Conservation (phyloP, 2,329 filamentous ascomycete species). For the Paradendryphiella salina region DNA sequence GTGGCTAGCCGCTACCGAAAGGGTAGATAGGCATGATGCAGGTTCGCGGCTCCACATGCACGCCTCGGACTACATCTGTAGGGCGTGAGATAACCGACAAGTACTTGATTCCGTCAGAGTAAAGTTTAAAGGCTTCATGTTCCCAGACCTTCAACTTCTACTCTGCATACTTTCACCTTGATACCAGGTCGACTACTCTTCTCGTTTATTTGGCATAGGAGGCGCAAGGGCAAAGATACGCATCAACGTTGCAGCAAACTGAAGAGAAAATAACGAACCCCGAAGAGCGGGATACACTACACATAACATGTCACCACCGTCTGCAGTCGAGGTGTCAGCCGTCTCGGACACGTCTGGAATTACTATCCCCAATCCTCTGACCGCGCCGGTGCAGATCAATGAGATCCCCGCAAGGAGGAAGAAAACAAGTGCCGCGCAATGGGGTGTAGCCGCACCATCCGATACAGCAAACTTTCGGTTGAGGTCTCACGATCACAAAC, state of each 20-base stretch:
- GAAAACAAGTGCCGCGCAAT: conserved; percentile 70
- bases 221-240: background rate
- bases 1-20: conserved; percentile 40
- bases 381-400: conserved; percentile 56
- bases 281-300: background rate
- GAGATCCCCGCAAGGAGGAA: conserved; percentile 69
- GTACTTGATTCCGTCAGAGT: background rate
- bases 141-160: background rate
- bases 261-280: background rate
- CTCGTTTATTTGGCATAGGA: background rate
- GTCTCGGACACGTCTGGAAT: conserved; percentile 54
- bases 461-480: conserved; percentile 81
- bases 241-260: background rate
- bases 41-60: conserved; percentile 22
- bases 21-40: conserved; percentile 25
- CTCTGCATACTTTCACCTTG: background rate
- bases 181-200: background rate
- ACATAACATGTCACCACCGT: conserved; percentile 36
- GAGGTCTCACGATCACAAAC: conserved; percentile 64
- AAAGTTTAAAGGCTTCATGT: conserved; percentile 5
- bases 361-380: conserved; percentile 57
- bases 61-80: conserved; percentile 27
- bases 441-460: conserved; percentile 74
- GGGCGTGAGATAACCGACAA: conserved; percentile 21
- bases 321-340: conserved; percentile 49